These are phyloP conservation scores for Debaryomyces tyrocola DNA, from an alignment of 805 yeast species.

Conservation along the genomic window DNA sequence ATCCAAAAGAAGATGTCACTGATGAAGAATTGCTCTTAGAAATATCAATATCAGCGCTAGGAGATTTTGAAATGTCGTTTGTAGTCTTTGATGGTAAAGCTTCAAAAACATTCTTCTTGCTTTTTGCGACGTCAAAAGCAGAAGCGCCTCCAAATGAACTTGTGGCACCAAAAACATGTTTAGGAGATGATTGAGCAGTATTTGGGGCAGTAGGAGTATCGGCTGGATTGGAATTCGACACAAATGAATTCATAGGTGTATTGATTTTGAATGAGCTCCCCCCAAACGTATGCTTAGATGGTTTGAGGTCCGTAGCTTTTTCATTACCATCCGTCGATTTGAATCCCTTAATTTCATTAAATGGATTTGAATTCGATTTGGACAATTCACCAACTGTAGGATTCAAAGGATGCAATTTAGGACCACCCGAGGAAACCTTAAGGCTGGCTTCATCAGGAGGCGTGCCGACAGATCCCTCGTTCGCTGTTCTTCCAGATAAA, in stretches of 20 bases:
- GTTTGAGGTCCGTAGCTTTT: conserved; percentile 1
- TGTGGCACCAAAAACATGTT: conserved; percentile 38
- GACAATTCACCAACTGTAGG: neutral
- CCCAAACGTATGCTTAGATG: conserved; percentile 14
- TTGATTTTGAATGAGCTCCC: conserved; percentile 18
- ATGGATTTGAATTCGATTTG: conserved; percentile 1
- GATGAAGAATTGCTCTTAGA: conserved; percentile 3
- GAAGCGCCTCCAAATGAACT: conserved; percentile 37
- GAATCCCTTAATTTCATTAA: neutral
- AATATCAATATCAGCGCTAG: conserved; percentile 1
- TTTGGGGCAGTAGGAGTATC: conserved; percentile 11
- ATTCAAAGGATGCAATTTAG: neutral
- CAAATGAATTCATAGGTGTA: conserved; percentile 16
- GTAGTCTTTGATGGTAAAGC: conserved; percentile 14
- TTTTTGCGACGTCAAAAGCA: conserved; percentile 22
- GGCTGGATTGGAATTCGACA: conserved; percentile 1
- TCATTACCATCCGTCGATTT: neutral
- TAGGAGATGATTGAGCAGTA: conserved; percentile 8
- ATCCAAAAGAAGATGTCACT: conserved; percentile 10
- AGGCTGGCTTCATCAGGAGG: neutral
- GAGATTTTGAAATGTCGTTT: neutral
- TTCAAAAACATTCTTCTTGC: conserved; percentile 27
- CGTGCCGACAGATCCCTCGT: conserved; percentile 1
- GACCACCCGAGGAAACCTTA: neutral
- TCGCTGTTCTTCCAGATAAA: conserved; percentile 9